A percentile compares a stretch with the other conserved stretches of the same genome.
Evolutionary conservation across 2,329 filamentous ascomycete species (phyloP).

Genomic region (Cladophialophora psammophila): DNA sequence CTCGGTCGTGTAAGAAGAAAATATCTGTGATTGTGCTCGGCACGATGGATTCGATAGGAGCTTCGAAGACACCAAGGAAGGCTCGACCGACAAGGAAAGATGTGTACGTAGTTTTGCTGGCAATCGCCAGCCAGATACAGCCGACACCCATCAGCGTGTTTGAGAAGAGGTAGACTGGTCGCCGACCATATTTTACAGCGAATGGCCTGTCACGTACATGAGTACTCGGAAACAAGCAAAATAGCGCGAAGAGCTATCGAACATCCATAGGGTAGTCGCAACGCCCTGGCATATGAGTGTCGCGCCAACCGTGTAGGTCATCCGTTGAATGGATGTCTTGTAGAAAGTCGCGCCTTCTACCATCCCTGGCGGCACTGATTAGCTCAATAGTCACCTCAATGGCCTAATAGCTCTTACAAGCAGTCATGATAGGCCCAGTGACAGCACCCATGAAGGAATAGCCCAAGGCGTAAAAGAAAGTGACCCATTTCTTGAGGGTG

Average conservation of each 20-base stretch:
- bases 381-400: not conserved
- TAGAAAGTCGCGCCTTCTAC: not conserved
- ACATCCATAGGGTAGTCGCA: conserved; percentile 16
- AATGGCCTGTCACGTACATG: conserved; percentile 29
- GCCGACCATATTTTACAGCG: conserved; percentile 40
- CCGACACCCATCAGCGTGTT: conserved; percentile 36
- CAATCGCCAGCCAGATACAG: conserved; percentile 40
- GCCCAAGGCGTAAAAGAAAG: conserved; percentile 1
- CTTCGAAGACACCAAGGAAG: conserved; percentile 60
- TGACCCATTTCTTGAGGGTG: conserved; percentile 7
- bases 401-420: not conserved
- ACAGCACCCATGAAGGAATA: conserved; percentile 10
- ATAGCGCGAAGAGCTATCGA: not conserved
- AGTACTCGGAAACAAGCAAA: not conserved
- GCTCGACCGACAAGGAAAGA: conserved; percentile 41
- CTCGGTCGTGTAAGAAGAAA: conserved; percentile 66
- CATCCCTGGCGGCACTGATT: not conserved
- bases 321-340: not conserved
- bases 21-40: conserved; percentile 62
- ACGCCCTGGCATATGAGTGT: conserved; percentile 10
- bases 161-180: conserved; percentile 39
- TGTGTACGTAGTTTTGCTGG: conserved; percentile 43
- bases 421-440: conserved; percentile 15
- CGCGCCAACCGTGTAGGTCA: conserved; percentile 7
- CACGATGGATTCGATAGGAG: conserved; percentile 46